A percentile compares a stretch with the other conserved stretches of the same genome.
Conservation (phyloP, 768 basidiomycete genomes). For the Trametes villosa region DNA sequence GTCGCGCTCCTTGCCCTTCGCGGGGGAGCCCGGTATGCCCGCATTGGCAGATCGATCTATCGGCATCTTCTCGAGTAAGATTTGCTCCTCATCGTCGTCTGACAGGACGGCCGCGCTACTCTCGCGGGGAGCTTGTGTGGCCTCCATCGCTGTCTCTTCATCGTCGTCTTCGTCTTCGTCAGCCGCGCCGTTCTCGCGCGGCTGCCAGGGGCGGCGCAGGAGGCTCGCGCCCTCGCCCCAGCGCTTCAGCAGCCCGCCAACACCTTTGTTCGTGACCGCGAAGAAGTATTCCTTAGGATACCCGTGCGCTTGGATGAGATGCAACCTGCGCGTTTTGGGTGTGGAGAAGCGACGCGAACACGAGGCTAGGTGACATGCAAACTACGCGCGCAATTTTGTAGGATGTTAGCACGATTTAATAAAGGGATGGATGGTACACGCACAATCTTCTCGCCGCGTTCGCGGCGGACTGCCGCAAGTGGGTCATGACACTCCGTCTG, state of each 20-base stretch:
- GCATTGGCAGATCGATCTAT: constrained; percentile 9
- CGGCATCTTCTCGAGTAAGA: constrained; percentile 14
- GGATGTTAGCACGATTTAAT: not conserved
- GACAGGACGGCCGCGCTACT: not conserved
- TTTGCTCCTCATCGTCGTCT: constrained; percentile 20
- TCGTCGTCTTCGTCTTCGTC: constrained; percentile 32
- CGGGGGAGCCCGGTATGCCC: constrained; percentile 2
- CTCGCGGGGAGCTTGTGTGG: not conserved
- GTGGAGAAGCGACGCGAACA: constrained; percentile 66
- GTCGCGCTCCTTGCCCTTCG: constrained; percentile 1
- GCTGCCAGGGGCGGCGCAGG: constrained; percentile 74
- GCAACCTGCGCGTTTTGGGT: constrained; percentile 77
- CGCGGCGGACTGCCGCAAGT: constrained; percentile 72
- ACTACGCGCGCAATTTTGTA: constrained; percentile 46
- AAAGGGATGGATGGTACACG: constrained; percentile 32
- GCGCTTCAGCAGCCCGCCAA: constrained; percentile 74
- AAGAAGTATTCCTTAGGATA: constrained; percentile 93
- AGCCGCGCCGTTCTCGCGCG: constrained; percentile 38
- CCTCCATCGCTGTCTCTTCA: constrained; percentile 19
- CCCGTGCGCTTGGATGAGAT: constrained; percentile 79
- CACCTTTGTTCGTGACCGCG: constrained; percentile 88
- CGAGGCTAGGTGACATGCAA: constrained; percentile 73
- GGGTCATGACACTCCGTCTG: constrained; percentile 90
- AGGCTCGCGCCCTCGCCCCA: constrained; percentile 89
- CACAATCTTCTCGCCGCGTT: constrained; percentile 87